Base-by-base conservation (phyloP, 345 rosid genomes). In the Camelina neglecta region DNA sequence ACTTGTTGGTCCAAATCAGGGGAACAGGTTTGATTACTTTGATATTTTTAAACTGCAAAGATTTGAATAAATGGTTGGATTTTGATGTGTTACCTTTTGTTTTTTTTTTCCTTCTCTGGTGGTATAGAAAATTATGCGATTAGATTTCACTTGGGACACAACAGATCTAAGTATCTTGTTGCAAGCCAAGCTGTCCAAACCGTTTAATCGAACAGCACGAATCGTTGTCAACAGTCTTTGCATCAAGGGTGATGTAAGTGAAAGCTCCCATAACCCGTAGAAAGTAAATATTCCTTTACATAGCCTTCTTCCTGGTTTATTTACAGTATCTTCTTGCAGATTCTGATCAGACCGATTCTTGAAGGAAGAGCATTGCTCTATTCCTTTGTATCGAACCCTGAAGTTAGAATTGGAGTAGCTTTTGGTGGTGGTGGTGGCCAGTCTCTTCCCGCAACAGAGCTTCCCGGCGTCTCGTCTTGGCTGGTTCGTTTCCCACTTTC, bases 341-440 rank as follows among this genome's bases (percentile, higher is more conserved):
- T 95, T 79, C 83, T 92, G 65, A 79, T 90, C 75, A 88, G 83
- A 83, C 99, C 99, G 35, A 81, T 85, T 72, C 80, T 92, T 65
- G 91, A 89, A 41, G 99, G 99, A 60, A 89, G 72, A 82, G 99
- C 96, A 65, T 39, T 95, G 73, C 70, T 95, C 29, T 92, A 90
- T 80, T 95, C 97, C 26, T 95, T 95, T 85, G 80, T 89, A 53
- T 85, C 96, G 3, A 78, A 79, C 33, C 99, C 99, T 23, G 93
- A 95, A 66, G 92, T 92, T 39, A 83, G 96, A 80, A 86, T 92
- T 38, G 93, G 97, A 78, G 82, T 95, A 75, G 97, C 97, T 73
- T 95, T 95, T 63, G 99, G 99, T 62, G 90, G 99, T 80, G 97
- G 99, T 18, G 97, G 95, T 76, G 92, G 97, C 81, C 96, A 95